phyloP scores from a whole-genome alignment of 2,329 filamentous ascomycete species.

The Coccinonectria pachysandricola region DNA sequence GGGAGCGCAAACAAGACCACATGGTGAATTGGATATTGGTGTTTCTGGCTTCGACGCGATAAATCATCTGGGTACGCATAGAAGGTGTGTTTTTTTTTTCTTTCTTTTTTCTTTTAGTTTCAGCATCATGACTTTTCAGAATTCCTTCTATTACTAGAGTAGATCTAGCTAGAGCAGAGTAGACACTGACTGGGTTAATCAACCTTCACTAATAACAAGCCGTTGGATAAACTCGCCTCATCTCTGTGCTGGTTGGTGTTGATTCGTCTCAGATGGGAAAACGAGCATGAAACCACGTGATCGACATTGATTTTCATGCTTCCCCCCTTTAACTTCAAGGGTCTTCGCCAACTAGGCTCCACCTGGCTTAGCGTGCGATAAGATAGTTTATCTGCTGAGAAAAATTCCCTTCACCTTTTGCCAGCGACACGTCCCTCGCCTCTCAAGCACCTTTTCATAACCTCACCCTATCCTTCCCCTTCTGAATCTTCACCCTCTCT shows the following conservation, averaged over 20 bases:
- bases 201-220: slow-evolving; percentile 2
- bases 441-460: slow-evolving; percentile 1
- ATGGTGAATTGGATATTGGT: no score
- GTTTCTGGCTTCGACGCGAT: no score
- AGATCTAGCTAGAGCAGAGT: slow-evolving; percentile 1
- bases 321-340: no score
- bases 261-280: no score
- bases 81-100: no score
- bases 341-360: background rate
- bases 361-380: background rate
- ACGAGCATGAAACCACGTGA: no score
- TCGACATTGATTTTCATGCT: no score
- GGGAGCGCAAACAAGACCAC: slow-evolving; percentile 2
- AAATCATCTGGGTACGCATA: no score
- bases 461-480: slow-evolving; percentile 1
- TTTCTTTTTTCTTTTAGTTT: no score
- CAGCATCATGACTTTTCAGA: no score
- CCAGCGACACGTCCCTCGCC: background rate
- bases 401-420: background rate
- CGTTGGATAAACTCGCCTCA: no score
- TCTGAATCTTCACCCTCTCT: slow-evolving; percentile 2
- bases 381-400: background rate
- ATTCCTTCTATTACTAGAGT: slow-evolving; percentile 3
- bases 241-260: no score
- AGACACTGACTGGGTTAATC: slow-evolving; percentile 1